Conservation (phyloP, 176 grass and related monocot genomes). For the Bolboschoenus planiculmis region DNA sequence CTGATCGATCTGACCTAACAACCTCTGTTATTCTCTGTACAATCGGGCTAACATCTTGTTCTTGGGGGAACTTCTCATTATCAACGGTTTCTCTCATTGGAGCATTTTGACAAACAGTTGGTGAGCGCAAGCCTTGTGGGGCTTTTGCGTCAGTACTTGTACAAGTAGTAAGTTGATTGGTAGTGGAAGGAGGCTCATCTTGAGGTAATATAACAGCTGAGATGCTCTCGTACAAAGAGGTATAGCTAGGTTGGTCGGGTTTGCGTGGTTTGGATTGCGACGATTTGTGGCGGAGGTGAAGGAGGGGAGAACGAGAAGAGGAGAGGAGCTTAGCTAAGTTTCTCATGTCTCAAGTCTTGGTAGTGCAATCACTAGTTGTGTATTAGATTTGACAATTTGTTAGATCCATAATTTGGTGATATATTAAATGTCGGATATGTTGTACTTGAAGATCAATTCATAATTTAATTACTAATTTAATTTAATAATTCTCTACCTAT, state of each 20-base stretch:
- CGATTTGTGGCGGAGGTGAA: conserved; percentile 9
- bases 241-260: neutral
- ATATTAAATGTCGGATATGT: neutral
- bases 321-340: conserved; percentile 20
- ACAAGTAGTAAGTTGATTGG: neutral
- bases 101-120: conserved; percentile 29
- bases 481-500: too few relatives aligned
- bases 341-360: conserved; percentile 15
- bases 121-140: neutral
- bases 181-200: neutral
- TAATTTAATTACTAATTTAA: too few relatives aligned
- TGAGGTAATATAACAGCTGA: neutral
- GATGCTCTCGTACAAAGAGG: conserved; percentile 26
- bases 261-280: conserved; percentile 16
- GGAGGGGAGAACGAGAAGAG: neutral
- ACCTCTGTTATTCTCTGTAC: conserved; percentile 46
- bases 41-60: conserved; percentile 22
- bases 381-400: neutral
- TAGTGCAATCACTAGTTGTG: neutral
- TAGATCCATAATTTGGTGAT: neutral
- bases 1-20: conserved; percentile 32
- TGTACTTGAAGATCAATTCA: too few relatives aligned
- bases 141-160: neutral
- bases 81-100: neutral
- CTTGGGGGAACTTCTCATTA: neutral